Evolutionary conservation across 2,329 filamentous ascomycete genomes (phyloP), one percentile per base, ranked within the genome.

Genomic region (Chrysoporthe austroafricana): DNA sequence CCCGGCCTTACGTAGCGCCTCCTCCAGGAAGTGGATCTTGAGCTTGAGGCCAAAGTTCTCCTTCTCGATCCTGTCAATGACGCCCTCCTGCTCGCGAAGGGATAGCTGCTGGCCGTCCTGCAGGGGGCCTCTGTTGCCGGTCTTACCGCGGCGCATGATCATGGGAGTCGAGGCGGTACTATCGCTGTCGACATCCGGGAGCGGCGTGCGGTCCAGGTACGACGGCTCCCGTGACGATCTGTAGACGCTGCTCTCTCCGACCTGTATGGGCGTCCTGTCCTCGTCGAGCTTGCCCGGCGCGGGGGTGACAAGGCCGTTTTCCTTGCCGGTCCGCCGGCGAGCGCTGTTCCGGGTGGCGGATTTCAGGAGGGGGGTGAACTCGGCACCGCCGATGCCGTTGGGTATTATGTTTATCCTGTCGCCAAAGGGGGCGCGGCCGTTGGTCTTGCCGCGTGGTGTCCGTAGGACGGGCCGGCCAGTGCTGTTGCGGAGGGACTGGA

Each of bases 41-140:
- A 98, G 86, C 79, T 98, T 98, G 64, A 99, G 84, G 34, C 93
- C 93, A 76, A 98, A 99, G 76, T 99, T 99, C 76, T 98, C 96
- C 82, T 99, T 99, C 76, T 97, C 94, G 73, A 99, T 95, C 76
- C 92, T 92, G 80, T 97, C 93, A 73, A 99, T 95, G 72, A 96
- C 91, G 73, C 93, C 94, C 79, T 98, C 96, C 78, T 99, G 96
- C 76, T 99, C 96, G 70, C 94, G 90, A 67, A 99, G 80, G 1
- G 96, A 97, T 73, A 97, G 85, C 76, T 96, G 91, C 73, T 97
- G 97, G 26, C 94, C 94, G 73, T 96, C 91, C 70, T 94, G 90
- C 48, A 97, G 79, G 4, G 92, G 87, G 3, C 68, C 68, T 32
- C 44, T 54, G 14, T 59, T 61, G 1, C 46, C 60, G 0, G 89